Evolutionary conservation across 768 basidiomycete genomes (phyloP), one percentile per base, ranked within the genome.

Genomic region (Kwoniella sp.): DNA sequence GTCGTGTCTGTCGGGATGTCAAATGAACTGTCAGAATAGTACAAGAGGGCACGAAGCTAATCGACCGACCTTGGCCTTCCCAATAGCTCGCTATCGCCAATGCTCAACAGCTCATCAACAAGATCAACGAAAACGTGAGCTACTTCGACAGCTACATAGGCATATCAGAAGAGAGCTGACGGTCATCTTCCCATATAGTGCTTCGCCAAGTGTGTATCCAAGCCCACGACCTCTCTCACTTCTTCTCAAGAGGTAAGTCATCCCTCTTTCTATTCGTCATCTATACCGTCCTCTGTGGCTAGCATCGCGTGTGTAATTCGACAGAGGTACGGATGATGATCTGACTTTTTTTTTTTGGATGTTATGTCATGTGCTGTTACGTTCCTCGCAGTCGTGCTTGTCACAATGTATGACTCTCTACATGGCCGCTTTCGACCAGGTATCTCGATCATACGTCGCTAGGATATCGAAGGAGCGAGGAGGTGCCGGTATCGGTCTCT

Each of bases 51-150:
- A 22, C 30, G 4, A 8, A 1, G 25, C 38, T 45, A 9, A 25
- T 26, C 50, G 30, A 47, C 34, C 22, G 5, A 25, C 15, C 12
- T 9, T 45, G n/a, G n/a, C n/a, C n/a, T n/a, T n/a, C n/a, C n/a
- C n/a, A n/a, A 9, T 50, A 76, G 73, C 67, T 80, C 50, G 77
- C 79, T 17, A 64, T 79, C 13, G 79, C 79, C 34, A 81, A 81
- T 57, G 79, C 79, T 45, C 78, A 81, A 65, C 73, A 75, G 50
- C 66, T 81, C 54, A 76, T 81, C 58, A 79, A 76, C 68, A 81
- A 81, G 74, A 79, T 81, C 62, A 81, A 81, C 66, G 78, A 81
- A 57, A 79, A 81, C 67, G 79, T 81, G 55, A 57, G 76, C 65
- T 26, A 9, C 26, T 31, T 17, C 29, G 34, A 28, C 23, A 7